A percentile compares a stretch with the other conserved stretches of the same genome.
These are phyloP conservation scores for Monosporozyma aquatica DNA, from an alignment of 805 yeast species.

Conservation along the genomic window DNA sequence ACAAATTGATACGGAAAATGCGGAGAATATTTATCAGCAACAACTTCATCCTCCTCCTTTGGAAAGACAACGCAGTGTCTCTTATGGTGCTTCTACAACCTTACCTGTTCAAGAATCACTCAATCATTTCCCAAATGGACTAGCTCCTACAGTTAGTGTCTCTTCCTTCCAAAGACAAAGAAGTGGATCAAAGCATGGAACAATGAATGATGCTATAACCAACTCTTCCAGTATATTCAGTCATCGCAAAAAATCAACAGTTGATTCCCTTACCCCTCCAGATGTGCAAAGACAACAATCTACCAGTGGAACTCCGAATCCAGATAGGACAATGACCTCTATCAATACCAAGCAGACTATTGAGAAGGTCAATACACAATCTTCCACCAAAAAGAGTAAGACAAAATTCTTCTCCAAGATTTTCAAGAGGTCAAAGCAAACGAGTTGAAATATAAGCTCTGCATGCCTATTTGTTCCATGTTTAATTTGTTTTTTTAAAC, in stretches of 20 bases:
- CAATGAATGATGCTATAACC: slow-evolving; percentile 4
- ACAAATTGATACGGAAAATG: slow-evolving; percentile 2
- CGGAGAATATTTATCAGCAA: slow-evolving; percentile 1
- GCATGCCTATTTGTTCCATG: not conserved
- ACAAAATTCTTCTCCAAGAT: slow-evolving; percentile 8
- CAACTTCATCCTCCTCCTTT: slow-evolving; percentile 4
- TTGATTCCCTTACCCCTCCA: slow-evolving; percentile 3
- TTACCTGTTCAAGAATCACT: slow-evolving; percentile 11
- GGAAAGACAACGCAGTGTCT: not conserved
- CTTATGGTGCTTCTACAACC: slow-evolving; percentile 16
- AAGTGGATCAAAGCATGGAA: slow-evolving; percentile 1
- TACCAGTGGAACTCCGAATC: not conserved
- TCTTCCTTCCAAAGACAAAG: slow-evolving; percentile 11
- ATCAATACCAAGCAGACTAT: too few species aligned
- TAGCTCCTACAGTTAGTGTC: slow-evolving; percentile 5
- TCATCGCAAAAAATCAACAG: slow-evolving; percentile 1
- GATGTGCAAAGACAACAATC: slow-evolving; percentile 1
- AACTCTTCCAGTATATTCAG: slow-evolving; percentile 10
- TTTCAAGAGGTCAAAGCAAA: slow-evolving; percentile 9
- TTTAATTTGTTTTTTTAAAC: not conserved
- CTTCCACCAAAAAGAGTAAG: slow-evolving; percentile 2
- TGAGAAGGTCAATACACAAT: not conserved
- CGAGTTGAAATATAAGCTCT: not conserved
- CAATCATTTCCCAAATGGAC: slow-evolving; percentile 3
- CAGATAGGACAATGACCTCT: too few species aligned